Conservation (phyloP, 306 rosid species). For the Vigna hirtella region DNA sequence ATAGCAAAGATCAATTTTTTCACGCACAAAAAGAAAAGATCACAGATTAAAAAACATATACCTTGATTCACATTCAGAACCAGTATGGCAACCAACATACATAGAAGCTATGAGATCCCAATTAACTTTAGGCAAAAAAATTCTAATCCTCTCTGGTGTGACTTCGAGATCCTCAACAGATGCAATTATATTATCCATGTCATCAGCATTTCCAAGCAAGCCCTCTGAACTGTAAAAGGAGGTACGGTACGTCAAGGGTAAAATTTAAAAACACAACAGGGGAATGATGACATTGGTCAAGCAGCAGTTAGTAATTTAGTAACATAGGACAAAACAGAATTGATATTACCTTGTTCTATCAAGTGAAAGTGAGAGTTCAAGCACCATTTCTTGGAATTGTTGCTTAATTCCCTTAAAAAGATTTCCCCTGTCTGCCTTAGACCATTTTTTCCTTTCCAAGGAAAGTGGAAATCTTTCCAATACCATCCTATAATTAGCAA, state of each 20-base stretch:
- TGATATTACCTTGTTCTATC: conserved; percentile 64
- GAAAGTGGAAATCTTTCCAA: conserved; percentile 65
- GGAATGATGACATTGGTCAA: conserved; percentile 32
- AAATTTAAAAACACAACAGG: neutral
- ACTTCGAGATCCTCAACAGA: conserved; percentile 70
- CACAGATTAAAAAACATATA: conserved; percentile 48
- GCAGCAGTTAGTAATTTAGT: conserved; percentile 9
- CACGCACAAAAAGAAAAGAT: conserved; percentile 16
- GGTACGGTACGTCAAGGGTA: neutral
- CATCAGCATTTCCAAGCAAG: conserved; percentile 58
- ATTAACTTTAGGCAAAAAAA: conserved; percentile 77
- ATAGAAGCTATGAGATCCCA: conserved; percentile 89
- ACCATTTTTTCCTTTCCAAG: conserved; percentile 77
- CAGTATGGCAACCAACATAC: conserved; percentile 70
- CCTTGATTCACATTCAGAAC: conserved; percentile 95
- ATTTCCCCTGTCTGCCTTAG: conserved; percentile 64
- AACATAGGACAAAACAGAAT: conserved; percentile 29
- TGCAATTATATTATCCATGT: conserved; percentile 60
- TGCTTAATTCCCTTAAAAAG: conserved; percentile 86
- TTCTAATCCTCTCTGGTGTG: conserved; percentile 62
- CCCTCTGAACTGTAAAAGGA: conserved; percentile 54
- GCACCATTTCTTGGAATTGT: conserved; percentile 79
- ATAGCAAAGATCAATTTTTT: conserved; percentile 29
- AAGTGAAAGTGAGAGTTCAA: conserved; percentile 62
- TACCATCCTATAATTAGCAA: conserved; percentile 69